Percentiles rank a stretch among this genome's conserved stretches.
Evolutionary conservation across 139 green algal species (phyloP).

Genomic region (Ulvella scutata): DNA sequence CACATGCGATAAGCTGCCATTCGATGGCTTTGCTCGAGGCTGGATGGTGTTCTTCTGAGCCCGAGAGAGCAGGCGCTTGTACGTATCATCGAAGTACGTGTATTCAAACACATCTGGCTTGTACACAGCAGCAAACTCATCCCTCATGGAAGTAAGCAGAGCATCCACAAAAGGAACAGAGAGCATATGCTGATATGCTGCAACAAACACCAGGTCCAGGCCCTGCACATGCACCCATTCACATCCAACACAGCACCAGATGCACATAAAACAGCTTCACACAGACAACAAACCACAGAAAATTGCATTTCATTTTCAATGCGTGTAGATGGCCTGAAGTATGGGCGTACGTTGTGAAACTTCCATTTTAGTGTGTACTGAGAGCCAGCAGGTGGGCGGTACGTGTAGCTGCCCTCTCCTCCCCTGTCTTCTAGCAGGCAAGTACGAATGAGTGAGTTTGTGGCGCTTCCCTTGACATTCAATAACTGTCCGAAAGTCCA

Average conservation of each 20-base stretch:
- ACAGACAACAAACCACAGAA: background rate
- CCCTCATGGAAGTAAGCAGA: slow-evolving; percentile 48
- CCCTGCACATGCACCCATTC: slow-evolving; percentile 29
- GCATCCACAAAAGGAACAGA: slow-evolving; percentile 81
- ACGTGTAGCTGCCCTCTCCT: slow-evolving; percentile 59
- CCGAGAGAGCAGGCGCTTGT: slow-evolving; percentile 36
- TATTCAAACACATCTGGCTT: slow-evolving; percentile 16
- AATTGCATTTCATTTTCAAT: too few species aligned
- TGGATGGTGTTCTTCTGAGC: too few species aligned
- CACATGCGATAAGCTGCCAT: too few species aligned
- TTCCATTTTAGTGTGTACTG: slow-evolving; percentile 87
- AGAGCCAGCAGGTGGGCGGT: slow-evolving; percentile 40
- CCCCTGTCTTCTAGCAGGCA: slow-evolving; percentile 87
- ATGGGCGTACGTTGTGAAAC: slow-evolving; percentile 77
- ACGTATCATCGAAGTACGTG: slow-evolving; percentile 26
- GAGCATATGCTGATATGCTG: slow-evolving; percentile 82
- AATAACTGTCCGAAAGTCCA: slow-evolving; percentile 43
- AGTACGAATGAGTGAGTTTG: slow-evolving; percentile 66
- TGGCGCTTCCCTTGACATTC: slow-evolving; percentile 28
- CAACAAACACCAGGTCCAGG: slow-evolving; percentile 90
- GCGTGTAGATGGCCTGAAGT: too few species aligned
- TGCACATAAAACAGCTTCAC: background rate
- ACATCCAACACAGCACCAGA: background rate
- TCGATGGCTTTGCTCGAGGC: too few species aligned
- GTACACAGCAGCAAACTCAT: slow-evolving; percentile 35